phyloP scores from a whole-genome alignment of 2,329 filamentous ascomycete species.

The Neoscytalidium dimidiatum region DNA sequence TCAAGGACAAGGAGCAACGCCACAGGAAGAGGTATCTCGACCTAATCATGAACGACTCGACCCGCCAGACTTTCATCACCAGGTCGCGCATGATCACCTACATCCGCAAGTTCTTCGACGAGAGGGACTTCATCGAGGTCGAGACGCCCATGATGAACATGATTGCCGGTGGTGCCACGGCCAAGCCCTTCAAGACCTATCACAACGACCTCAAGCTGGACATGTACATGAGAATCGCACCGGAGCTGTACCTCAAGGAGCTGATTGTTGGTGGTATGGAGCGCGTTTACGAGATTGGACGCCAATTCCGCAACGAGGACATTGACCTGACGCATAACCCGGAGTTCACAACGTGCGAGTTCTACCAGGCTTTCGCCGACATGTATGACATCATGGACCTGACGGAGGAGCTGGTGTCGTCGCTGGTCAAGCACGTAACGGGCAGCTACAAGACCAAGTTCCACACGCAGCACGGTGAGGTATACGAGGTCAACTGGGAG shows the following conservation, averaged over 20 bases:
- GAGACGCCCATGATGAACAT: slow-evolving; percentile 98
- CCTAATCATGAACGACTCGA: slow-evolving; percentile 92
- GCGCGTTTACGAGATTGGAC: slow-evolving; percentile 92
- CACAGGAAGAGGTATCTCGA: slow-evolving; percentile 94
- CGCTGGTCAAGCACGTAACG: slow-evolving; percentile 84
- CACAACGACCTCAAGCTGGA: slow-evolving; percentile 96
- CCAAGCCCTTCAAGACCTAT: slow-evolving; percentile 90
- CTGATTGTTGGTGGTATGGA: slow-evolving; percentile 90
- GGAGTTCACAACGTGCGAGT: slow-evolving; percentile 97
- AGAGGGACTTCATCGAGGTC: slow-evolving; percentile 86
- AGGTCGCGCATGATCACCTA: slow-evolving; percentile 86
- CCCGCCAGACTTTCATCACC: slow-evolving; percentile 79
- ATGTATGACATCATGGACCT: slow-evolving; percentile 86
- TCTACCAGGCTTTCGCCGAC: slow-evolving; percentile 79
- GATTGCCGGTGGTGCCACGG: slow-evolving; percentile 93
- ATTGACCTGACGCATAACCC: slow-evolving; percentile 95
- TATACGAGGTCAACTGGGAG: slow-evolving; percentile 93
- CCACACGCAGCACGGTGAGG: slow-evolving; percentile 82
- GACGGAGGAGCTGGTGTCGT: slow-evolving; percentile 90
- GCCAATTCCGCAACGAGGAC: slow-evolving; percentile 93
- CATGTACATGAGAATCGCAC: slow-evolving; percentile 91
- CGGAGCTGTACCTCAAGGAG: slow-evolving; percentile 97
- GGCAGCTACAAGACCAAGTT: slow-evolving; percentile 84
- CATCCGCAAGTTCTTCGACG: slow-evolving; percentile 85
- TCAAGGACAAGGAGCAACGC: slow-evolving; percentile 92